Evolutionary conservation across 2,329 filamentous ascomycete genomes (phyloP).

Genomic region (Aspergillus persii): DNA sequence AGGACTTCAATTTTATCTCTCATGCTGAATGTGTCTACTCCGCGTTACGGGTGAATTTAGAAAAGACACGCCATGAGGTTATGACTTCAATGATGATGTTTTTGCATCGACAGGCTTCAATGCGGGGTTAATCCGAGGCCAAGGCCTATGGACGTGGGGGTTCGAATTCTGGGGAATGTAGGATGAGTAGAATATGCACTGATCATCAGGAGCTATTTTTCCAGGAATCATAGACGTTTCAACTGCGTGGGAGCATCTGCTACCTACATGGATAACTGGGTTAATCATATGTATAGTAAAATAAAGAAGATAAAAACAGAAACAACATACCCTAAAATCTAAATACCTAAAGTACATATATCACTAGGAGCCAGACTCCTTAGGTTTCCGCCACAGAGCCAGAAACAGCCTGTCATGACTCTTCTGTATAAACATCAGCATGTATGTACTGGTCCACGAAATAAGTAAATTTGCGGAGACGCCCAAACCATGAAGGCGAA

Average conservation of each 20-base stretch:
- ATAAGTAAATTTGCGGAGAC: too few relatives aligned
- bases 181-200: background rate
- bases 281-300: background rate
- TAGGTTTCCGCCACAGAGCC: too few relatives aligned
- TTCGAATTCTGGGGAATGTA: background rate
- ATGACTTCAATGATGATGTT: background rate
- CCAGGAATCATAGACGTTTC: background rate
- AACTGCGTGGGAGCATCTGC: background rate
- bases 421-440: too few relatives aligned
- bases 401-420: too few relatives aligned
- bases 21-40: conserved; percentile 19
- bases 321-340: too few relatives aligned
- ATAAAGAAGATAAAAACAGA: too few relatives aligned
- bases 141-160: conserved; percentile 6
- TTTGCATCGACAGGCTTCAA: background rate
- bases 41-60: too few relatives aligned
- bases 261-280: too few relatives aligned
- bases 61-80: background rate
- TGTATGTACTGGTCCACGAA: too few relatives aligned
- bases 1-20: conserved; percentile 41
- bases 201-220: background rate
- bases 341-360: too few relatives aligned
- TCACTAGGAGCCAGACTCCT: too few relatives aligned
- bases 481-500: too few relatives aligned
- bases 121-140: conserved; percentile 5